Evolutionary conservation across 306 rosid genomes (phyloP).

Genomic region (Rosa rugosa): DNA sequence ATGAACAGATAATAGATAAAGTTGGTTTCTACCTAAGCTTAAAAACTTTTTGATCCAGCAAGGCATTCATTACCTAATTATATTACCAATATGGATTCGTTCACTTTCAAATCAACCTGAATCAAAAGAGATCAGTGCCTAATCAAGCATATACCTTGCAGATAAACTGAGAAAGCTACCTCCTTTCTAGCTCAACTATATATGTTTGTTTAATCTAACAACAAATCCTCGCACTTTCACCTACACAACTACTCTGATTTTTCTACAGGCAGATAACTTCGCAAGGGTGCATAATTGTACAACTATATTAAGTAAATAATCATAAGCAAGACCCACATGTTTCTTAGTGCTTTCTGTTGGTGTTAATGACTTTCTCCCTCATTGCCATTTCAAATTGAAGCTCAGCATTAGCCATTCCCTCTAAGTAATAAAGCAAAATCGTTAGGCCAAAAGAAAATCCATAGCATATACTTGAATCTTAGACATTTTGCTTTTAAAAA

Average conservation of each 20-base stretch:
- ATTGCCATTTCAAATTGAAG: constrained; percentile 67
- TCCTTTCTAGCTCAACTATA: neutral
- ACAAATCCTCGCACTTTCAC: neutral
- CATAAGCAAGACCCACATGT: constrained; percentile 57
- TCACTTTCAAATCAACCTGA: too few species aligned
- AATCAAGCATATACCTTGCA: neutral
- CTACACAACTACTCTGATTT: neutral
- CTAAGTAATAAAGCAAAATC: neutral
- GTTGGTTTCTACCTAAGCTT: too few species aligned
- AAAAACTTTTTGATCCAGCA: too few species aligned
- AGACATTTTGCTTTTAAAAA: neutral
- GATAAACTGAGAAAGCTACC: neutral
- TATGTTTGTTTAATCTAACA: neutral
- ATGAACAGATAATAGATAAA: too few species aligned
- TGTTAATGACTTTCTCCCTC: constrained; percentile 63
- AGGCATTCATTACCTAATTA: too few species aligned
- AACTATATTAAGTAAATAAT: too few species aligned
- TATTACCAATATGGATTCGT: too few species aligned
- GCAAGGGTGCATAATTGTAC: neutral
- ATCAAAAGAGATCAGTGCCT: too few species aligned
- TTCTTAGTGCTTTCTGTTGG: constrained; percentile 49
- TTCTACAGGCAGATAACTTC: neutral
- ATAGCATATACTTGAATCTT: neutral
- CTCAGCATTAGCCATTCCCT: constrained; percentile 65
- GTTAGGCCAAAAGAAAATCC: constrained; percentile 5